Conservation (phyloP, 495 filamentous ascomycete species). For the Aspergillus haitiensis region DNA sequence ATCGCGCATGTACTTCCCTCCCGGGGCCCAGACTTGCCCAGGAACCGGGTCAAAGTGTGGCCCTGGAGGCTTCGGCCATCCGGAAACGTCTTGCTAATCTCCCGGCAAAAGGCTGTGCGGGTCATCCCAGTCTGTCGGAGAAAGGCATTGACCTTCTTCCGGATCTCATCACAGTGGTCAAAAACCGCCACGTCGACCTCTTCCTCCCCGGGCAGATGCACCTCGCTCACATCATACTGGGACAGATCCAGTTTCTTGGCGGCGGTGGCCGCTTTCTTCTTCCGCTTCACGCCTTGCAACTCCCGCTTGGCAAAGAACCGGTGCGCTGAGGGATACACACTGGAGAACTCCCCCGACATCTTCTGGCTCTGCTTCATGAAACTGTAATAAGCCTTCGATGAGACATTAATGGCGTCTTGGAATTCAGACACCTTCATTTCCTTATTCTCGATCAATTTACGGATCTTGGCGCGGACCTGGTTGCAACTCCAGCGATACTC, state of each 20-base stretch:
- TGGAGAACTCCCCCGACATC: slow-evolving; percentile 15
- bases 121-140: slow-evolving; percentile 10
- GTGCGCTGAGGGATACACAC: slow-evolving; percentile 3
- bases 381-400: slow-evolving; percentile 7
- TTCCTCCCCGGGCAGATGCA: slow-evolving; percentile 16
- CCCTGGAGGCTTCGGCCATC: not conserved
- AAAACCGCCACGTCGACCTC: slow-evolving; percentile 6
- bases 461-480: slow-evolving; percentile 17
- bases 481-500: slow-evolving; percentile 12
- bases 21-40: slow-evolving; percentile 8
- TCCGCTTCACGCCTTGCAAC: slow-evolving; percentile 9
- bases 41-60: slow-evolving; percentile 6
- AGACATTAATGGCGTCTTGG: slow-evolving; percentile 10
- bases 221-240: slow-evolving; percentile 15
- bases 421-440: slow-evolving; percentile 19
- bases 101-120: slow-evolving; percentile 12
- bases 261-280: slow-evolving; percentile 1
- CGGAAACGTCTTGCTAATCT: slow-evolving; percentile 17
- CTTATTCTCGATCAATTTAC: slow-evolving; percentile 12
- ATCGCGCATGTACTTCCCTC: slow-evolving; percentile 9
- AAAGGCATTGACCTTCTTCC: slow-evolving; percentile 20
- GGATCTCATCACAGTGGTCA: slow-evolving; percentile 21
- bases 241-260: slow-evolving; percentile 2
- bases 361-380: slow-evolving; percentile 17
- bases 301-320: slow-evolving; percentile 10